Conservation (phyloP, 2,329 filamentous ascomycete species). For the Periconia digitata region DNA sequence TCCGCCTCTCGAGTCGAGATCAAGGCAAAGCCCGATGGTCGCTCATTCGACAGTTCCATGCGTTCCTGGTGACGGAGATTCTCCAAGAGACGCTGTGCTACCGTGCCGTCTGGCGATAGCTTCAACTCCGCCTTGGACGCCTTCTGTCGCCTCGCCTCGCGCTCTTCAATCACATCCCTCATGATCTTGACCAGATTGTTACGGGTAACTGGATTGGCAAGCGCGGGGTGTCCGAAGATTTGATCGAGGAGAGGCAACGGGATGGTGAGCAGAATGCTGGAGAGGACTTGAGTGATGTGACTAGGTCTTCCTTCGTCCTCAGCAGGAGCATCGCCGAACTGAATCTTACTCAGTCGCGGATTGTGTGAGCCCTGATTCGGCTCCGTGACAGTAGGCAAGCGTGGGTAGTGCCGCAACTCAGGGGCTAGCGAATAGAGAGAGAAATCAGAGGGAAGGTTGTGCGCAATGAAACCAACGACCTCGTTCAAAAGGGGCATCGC, state of each 20-base stretch:
- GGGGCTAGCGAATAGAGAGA: constrained; percentile 56
- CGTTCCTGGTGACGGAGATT: constrained; percentile 35
- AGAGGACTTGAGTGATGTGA: constrained; percentile 56
- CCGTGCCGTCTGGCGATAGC: constrained; percentile 16
- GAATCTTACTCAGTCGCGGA: constrained; percentile 63
- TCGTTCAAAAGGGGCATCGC: constrained; percentile 58
- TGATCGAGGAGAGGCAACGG: constrained; percentile 68
- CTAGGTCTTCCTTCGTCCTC: constrained; percentile 45
- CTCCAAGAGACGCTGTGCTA: constrained; percentile 22
- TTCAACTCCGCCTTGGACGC: constrained; percentile 28
- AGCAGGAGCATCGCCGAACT: constrained; percentile 67
- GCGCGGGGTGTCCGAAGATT: constrained; percentile 62
- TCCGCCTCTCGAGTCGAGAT: constrained; percentile 15
- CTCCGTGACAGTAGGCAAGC: constrained; percentile 46
- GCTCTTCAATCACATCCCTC: constrained; percentile 47
- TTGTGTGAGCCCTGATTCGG: constrained; percentile 45
- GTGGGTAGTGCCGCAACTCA: constrained; percentile 51
- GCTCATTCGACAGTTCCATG: constrained; percentile 38
- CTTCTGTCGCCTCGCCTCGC: constrained; percentile 44
- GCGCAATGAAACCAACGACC: constrained; percentile 61
- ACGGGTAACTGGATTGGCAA: constrained; percentile 50
- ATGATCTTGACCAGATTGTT: constrained; percentile 44
- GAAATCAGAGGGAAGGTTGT: constrained; percentile 63
- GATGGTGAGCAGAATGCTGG: constrained; percentile 68
- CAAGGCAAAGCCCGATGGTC: constrained; percentile 42